Base-by-base conservation (phyloP, 1,284 basidiomycete species). In the Ganoderma sinense region DNA sequence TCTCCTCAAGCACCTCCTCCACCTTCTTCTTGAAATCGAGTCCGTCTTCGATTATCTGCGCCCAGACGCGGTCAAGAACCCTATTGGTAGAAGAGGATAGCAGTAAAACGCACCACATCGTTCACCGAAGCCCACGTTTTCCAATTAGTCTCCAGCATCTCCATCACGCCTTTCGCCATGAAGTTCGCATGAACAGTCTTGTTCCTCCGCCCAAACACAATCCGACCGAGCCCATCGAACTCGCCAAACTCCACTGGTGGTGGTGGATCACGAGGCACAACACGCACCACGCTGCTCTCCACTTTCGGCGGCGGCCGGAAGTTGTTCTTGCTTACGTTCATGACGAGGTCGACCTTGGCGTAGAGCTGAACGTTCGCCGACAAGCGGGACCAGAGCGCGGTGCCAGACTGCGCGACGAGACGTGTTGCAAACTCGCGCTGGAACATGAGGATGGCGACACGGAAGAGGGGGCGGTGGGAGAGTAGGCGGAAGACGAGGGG, bases 391-490 rank as follows among this genome's bases (percentile, higher is more conserved):
- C 98, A 99, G 8, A 98, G 84, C 33, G 91, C 86, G 11, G 94
- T 93, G 2, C 91, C 92, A 0, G 98, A 96, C 36, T 90, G 86
- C 3, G 97, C 98, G 55, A 96, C 91, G 16, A 99, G 89, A 1
- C 98, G 94, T 69, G 97, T 86, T 0, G 98, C 97, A 78, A 99
- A 99, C 81, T 99, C 97, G 68, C 97, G 93, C 83, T 99, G 97
- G 84, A 99, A 99, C 97, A 99, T 99, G 84, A 99, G 94, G 73
- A 99, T 97, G 36, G 96, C 96, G 72, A 94, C 91, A 41, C 97
- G 94, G 80, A 95, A 97, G 62, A 98, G 87, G 0, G 97, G 97
- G 10, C 97, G 94, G 78, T 99, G 97, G 2, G 97, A 98, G 66
- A 99, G 92, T 43, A 99, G 89, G 75, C 96, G 96, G 88, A 99